These are phyloP conservation scores for Exophiala sideris DNA, from an alignment of 2,329 filamentous ascomycete species.

Conservation along the genomic window DNA sequence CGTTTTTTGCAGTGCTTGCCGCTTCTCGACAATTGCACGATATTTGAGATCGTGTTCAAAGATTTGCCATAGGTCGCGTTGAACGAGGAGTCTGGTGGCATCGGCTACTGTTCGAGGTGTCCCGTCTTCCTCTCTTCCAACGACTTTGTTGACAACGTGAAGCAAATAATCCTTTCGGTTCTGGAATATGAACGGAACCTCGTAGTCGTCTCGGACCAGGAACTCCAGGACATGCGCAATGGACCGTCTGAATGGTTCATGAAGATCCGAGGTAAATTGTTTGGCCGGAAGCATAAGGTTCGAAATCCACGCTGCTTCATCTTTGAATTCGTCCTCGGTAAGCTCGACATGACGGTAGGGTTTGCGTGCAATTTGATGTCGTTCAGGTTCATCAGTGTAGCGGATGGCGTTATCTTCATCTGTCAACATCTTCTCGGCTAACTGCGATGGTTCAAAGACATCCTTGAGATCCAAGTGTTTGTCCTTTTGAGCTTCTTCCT, in stretches of 20 bases:
- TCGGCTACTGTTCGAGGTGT: conserved; percentile 65
- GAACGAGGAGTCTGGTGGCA: conserved; percentile 84
- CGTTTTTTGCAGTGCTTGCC: conserved; percentile 76
- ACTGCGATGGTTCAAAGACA: conserved; percentile 94
- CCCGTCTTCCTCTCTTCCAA: conserved; percentile 64
- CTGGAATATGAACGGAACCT: conserved; percentile 96
- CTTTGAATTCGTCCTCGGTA: conserved; percentile 77
- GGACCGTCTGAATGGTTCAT: conserved; percentile 79
- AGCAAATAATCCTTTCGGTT: conserved; percentile 98
- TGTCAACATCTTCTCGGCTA: conserved; percentile 90
- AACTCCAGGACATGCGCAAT: conserved; percentile 92
- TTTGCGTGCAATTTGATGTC: conserved; percentile 87
- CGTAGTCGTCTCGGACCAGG: conserved; percentile 88
- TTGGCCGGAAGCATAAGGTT: conserved; percentile 89
- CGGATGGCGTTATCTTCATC: conserved; percentile 93
- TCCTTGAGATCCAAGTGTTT: conserved; percentile 91
- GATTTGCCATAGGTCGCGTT: conserved; percentile 92
- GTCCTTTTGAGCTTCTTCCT: conserved; percentile 73
- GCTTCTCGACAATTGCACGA: conserved; percentile 85
- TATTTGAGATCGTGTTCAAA: conserved; percentile 95
- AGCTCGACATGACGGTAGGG: conserved; percentile 80
- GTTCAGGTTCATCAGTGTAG: conserved; percentile 83
- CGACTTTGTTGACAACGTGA: conserved; percentile 70
- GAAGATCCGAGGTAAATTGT: conserved; percentile 66
- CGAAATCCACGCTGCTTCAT: conserved; percentile 90